Percentiles rank a stretch among this genome's conserved stretches.
Evolutionary conservation across 192 early-diverging fungal genomes (phyloP).

Genomic region (Coemansia sp.): DNA sequence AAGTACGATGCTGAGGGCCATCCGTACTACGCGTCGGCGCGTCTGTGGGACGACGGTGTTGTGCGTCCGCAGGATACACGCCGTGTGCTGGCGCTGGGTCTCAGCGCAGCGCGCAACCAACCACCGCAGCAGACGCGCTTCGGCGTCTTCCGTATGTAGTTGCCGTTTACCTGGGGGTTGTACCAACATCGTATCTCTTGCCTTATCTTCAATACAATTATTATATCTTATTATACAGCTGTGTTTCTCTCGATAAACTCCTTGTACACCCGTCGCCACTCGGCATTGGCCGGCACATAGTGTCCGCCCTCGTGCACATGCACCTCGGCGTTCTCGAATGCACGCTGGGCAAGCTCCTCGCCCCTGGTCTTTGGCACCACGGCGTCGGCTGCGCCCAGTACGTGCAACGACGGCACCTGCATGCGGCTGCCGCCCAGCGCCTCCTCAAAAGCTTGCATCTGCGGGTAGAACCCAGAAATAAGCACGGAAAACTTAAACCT

Average conservation of each 20-base stretch:
- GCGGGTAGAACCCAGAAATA: slow-evolving; percentile 28
- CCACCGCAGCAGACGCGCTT: slow-evolving; percentile 72
- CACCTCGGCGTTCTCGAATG: slow-evolving; percentile 8
- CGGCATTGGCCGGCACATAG: slow-evolving; percentile 35
- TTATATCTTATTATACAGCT: background rate
- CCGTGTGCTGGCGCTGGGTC: slow-evolving; percentile 77
- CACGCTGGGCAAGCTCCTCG: slow-evolving; percentile 12
- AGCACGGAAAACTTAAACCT: slow-evolving; percentile 18
- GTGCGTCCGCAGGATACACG: slow-evolving; percentile 89
- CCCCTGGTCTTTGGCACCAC: slow-evolving; percentile 26
- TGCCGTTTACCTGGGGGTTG: background rate
- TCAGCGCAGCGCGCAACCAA: slow-evolving; percentile 75
- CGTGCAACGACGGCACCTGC: slow-evolving; percentile 1
- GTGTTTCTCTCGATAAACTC: slow-evolving; percentile 13
- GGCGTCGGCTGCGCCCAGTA: slow-evolving; percentile 22
- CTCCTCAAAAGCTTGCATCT: slow-evolving; percentile 14
- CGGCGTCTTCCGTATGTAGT: slow-evolving; percentile 97
- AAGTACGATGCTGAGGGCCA: slow-evolving; percentile 92
- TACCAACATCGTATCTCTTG: background rate
- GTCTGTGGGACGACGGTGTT: slow-evolving; percentile 95
- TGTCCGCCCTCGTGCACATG: slow-evolving; percentile 29
- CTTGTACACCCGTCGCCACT: slow-evolving; percentile 22
- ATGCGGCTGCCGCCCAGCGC: slow-evolving; percentile 2
- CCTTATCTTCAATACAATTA: too few relatives aligned
- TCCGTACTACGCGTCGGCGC: slow-evolving; percentile 87